Base-by-base conservation (phyloP, 2,329 filamentous ascomycete species). In the Dothidotthia symphoricarpi region DNA sequence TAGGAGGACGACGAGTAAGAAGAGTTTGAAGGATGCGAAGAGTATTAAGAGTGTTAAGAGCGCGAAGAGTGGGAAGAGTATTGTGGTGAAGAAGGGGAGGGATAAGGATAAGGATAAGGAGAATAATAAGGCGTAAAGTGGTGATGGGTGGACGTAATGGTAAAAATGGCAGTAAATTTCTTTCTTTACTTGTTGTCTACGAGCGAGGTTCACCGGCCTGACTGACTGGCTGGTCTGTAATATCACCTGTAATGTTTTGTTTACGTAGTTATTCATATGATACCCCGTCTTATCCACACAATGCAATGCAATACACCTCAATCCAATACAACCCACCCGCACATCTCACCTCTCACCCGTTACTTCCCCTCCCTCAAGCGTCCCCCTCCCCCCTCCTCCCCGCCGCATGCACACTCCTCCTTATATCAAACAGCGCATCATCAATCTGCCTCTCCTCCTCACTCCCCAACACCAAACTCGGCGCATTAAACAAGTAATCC, bases 381-480 rank as follows among this genome's bases (percentile, higher is more conserved):
- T 22, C 16, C 16, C 34, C 37, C 26, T 51, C 49, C 6, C 49
- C 53, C 16, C 85, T 75, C 54, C 72, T 72, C 54, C 82, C 82
- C 12, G 86, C 87, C 39, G 83, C 80, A 61, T 85, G 86, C 34
- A 90, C 75, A 62, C 85, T 81, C 47, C 78, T 75, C 63, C 86
- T 83, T 49, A 91, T 80, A 62, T 91, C 85, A 71, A 90, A 87
- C 59, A 93, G 74, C 53, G 88, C 70, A 59, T 90, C 84, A 57
- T 93, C 87, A 49, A 93, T 75, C 59, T 83, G 75, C 42, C 82
- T 76, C 36, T 88, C 78, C 44, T 87, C 81, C 9, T 78, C 73
- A 9, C 79, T 75, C 12, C 80, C 80, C 28, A 94, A 67, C 12
- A 77, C 72, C 15, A 81, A 73, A 17, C 68, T 69, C 36, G 51